Evolutionary conservation across 2,329 filamentous ascomycete species (phyloP).

Genomic region (Amylocarpus encephaloides): DNA sequence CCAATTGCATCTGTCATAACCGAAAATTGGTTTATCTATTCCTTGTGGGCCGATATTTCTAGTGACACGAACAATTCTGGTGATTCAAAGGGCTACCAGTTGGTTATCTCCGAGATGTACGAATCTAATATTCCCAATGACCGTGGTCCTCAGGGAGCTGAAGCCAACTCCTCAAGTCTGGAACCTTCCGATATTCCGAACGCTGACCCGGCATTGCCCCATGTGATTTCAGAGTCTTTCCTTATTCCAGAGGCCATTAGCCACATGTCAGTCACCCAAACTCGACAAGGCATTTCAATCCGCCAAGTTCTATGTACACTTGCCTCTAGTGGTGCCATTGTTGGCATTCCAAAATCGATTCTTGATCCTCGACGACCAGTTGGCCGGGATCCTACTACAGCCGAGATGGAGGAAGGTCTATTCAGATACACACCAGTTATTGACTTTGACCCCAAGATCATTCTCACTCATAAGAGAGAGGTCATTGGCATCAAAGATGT

Average conservation of each 20-base stretch:
- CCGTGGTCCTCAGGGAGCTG: constrained; percentile 67
- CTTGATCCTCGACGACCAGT: constrained; percentile 84
- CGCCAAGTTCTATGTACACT: constrained; percentile 76
- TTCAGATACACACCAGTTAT: constrained; percentile 68
- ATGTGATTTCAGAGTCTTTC: constrained; percentile 74
- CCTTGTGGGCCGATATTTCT: constrained; percentile 59
- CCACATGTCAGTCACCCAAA: constrained; percentile 77
- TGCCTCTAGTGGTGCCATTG: constrained; percentile 64
- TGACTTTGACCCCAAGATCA: constrained; percentile 75
- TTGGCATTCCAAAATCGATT: constrained; percentile 70
- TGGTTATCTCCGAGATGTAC: constrained; percentile 82
- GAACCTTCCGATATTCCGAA: constrained; percentile 53
- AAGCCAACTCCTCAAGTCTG: constrained; percentile 71
- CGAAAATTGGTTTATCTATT: constrained; percentile 94
- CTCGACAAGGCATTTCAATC: constrained; percentile 83
- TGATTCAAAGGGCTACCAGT: constrained; percentile 72
- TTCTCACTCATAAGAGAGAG: constrained; percentile 76
- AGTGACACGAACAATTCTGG: constrained; percentile 52
- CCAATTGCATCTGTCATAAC: constrained; percentile 72
- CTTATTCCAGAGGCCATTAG: constrained; percentile 74
- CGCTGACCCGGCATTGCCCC: constrained; percentile 53
- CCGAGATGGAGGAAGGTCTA: constrained; percentile 79
- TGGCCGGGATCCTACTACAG: constrained; percentile 71
- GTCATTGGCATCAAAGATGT: constrained; percentile 69
- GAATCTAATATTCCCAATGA: constrained; percentile 80